These are phyloP conservation scores for Lathyrus sativus DNA, from an alignment of 306 rosid genomes.

Conservation along the genomic window DNA sequence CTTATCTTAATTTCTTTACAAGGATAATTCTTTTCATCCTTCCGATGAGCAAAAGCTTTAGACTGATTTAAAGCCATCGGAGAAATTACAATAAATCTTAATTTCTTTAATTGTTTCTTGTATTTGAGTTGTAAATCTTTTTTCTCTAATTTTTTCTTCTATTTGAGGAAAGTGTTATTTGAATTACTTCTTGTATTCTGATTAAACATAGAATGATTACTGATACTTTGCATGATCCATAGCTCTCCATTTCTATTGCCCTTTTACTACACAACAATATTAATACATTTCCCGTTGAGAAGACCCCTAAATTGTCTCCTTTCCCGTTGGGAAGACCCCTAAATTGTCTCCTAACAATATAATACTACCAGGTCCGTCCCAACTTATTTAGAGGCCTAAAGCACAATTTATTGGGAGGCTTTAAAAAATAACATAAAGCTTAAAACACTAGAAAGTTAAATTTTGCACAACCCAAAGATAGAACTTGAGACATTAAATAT, in stretches of 20 bases:
- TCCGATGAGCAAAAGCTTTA: background rate
- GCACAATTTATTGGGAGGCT: too few species aligned
- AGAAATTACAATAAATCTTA: too few species aligned
- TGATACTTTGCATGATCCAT: background rate
- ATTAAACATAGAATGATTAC: background rate
- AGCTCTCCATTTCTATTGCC: constrained; percentile 1
- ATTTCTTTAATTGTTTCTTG: too few species aligned
- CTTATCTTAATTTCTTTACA: background rate
- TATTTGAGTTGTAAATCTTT: too few species aligned
- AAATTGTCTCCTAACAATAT: constrained; percentile 13
- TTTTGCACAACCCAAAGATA: too few species aligned
- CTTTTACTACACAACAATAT: background rate
- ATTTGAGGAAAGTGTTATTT: too few species aligned
- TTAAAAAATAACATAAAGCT: too few species aligned
- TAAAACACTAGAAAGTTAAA: too few species aligned
- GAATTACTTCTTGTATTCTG: too few species aligned
- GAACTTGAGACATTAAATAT: too few species aligned
- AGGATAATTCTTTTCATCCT: background rate
- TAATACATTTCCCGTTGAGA: constrained; percentile 8
- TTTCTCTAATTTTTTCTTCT: too few species aligned
- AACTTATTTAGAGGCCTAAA: too few species aligned
- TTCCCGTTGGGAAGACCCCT: constrained; percentile 23
- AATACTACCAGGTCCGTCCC: background rate
- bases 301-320: constrained; percentile 25
- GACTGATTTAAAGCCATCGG: background rate